Evolutionary conservation across 2,329 filamentous ascomycete genomes (phyloP).

Genomic region (Talaromyces piceae): DNA sequence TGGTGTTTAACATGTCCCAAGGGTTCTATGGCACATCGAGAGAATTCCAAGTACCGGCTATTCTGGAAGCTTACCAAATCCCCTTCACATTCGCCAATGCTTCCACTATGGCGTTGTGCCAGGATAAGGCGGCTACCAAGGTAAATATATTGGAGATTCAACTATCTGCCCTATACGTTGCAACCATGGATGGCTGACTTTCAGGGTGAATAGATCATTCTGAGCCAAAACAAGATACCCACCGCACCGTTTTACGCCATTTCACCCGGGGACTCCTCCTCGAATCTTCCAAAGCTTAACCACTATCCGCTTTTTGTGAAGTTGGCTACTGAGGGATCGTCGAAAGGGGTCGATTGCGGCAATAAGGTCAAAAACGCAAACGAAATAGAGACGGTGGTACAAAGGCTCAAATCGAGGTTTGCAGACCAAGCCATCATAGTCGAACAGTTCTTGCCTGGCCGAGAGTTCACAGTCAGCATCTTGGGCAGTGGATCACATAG

Average conservation of each 20-base stretch:
- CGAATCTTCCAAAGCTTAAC: too few species aligned
- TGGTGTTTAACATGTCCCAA: constrained; percentile 20
- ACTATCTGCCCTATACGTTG: not conserved
- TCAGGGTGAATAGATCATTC: not conserved
- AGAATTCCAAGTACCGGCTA: constrained; percentile 19
- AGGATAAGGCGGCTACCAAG: constrained; percentile 19
- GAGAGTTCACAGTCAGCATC: constrained; percentile 20
- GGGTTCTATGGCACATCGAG: constrained; percentile 17
- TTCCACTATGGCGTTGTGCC: constrained; percentile 16
- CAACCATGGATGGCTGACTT: constrained; percentile 1
- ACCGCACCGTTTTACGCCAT: constrained; percentile 14
- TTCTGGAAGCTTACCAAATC: constrained; percentile 21
- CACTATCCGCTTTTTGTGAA: constrained; percentile 17
- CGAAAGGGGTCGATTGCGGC: constrained; percentile 13
- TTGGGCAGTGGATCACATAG: constrained; percentile 14
- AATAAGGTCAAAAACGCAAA: constrained; percentile 12
- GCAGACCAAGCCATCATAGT: constrained; percentile 14
- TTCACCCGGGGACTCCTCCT: constrained; percentile 1
- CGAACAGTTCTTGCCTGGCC: constrained; percentile 17
- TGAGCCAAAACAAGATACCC: constrained; percentile 14
- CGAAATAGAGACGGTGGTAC: constrained; percentile 10
- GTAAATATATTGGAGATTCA: too few species aligned
- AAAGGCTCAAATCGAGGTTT: constrained; percentile 12
- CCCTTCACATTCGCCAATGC: constrained; percentile 18
- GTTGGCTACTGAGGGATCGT: constrained; percentile 14